These are phyloP conservation scores for Antitrichia curtipendula DNA, from an alignment of 225 moss, liverwort and hornwort species.

Conservation along the genomic window DNA sequence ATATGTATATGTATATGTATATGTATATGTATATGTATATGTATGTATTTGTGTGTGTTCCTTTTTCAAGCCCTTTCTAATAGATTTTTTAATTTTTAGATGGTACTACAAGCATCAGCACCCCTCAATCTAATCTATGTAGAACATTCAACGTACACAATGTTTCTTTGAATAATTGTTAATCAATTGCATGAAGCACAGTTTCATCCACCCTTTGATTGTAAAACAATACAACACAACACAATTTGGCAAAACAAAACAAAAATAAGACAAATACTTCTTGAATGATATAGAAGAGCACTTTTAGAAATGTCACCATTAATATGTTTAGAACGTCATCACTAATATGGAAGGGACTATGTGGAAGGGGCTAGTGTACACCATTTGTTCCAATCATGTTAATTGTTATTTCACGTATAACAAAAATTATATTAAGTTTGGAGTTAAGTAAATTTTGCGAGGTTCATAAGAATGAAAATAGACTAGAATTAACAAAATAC, in stretches of 20 bases:
- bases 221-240: not conserved
- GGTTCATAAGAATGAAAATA: not conserved
- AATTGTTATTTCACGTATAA: not conserved
- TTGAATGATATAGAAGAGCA: not conserved
- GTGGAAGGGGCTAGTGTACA: not conserved
- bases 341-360: no score
- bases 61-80: not conserved
- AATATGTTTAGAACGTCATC: no score
- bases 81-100: not conserved
- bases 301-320: not conserved
- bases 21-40: no score
- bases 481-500: not conserved
- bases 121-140: not conserved
- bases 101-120: not conserved
- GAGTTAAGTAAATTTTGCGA: fast-evolving
- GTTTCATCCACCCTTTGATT: not conserved
- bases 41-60: fast-evolving
- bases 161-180: not conserved
- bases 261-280: not conserved
- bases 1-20: no score
- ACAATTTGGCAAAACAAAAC: no score
- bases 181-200: not conserved
- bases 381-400: not conserved
- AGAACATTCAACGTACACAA: not conserved
- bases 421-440: no score